Evolutionary conservation across 2,329 filamentous ascomycete species (phyloP), one percentile per base, ranked within the genome.

Genomic region (Aspergillus thermomutatus): DNA sequence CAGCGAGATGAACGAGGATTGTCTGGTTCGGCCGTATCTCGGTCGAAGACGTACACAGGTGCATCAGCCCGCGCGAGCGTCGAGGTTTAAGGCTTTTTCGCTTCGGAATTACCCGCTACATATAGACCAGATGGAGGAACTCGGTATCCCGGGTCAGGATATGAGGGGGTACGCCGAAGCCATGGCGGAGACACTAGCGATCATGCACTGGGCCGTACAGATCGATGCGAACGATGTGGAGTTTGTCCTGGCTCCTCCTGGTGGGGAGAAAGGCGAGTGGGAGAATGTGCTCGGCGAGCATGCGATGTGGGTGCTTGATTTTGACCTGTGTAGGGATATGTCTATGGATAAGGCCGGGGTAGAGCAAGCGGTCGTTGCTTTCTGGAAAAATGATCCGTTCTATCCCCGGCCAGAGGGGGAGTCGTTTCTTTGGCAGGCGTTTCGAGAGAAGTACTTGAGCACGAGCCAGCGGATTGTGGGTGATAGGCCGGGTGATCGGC

Each of bases 181-280:
- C 0, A 82, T 85, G 75, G 83, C 78, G 0, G 74, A 80, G 3
- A 72, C 77, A 0, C 72, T 85, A 0, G 81, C 82, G 0, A 69
- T 79, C 2, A 68, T 85, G 51, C 77, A 82, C 57, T 86, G 80
- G 82, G 48, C 61, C 1, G 77, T 72, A 0, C 58, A 68, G 10
- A 64, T 83, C 0, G 81, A 85, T 59, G 82, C 76, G 0, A 79
- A 79, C 37, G 82, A 83, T 48, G 73, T 86, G 2, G 81, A 86
- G 50, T 85, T 84, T 60, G 82, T 85, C 0, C 74, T 85, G 2
- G 72, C 66, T 0, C 55, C 64, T 2, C 59, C 56, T 4, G 2
- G 6, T 11, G n/a, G 28, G 2, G 3, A 45, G 10, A 34, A 53
- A 9, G 4, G 10, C 7, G 21, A 34, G 3, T 47, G 60, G 2